These are phyloP conservation scores for Iberis pinnata DNA, from an alignment of 345 rosid genomes.

Conservation along the genomic window DNA sequence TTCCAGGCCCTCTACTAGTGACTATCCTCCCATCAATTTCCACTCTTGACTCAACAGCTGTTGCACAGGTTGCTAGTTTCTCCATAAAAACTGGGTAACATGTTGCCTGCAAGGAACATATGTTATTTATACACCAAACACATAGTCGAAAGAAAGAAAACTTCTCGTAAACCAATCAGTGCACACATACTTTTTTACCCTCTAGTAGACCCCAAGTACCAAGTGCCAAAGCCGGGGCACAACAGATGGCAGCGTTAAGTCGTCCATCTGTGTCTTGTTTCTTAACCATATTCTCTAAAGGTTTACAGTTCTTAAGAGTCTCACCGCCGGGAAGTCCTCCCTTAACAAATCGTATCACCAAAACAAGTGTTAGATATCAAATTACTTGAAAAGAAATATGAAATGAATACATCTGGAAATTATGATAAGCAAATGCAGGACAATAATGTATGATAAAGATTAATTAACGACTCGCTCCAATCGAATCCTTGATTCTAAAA, in stretches of 20 bases:
- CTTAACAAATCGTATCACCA: conserved; percentile 25
- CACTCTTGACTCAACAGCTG: conserved; percentile 79
- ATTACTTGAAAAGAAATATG: background rate
- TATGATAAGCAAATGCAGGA: background rate
- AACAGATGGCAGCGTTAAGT: conserved; percentile 75
- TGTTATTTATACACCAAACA: background rate
- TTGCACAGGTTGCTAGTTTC: conserved; percentile 55
- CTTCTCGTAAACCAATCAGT: background rate
- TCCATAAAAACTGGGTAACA: conserved; percentile 81
- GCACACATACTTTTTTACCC: conserved; percentile 57
- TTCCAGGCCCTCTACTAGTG: conserved; percentile 87
- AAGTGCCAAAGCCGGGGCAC: conserved; percentile 75
- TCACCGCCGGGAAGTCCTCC: conserved; percentile 93
- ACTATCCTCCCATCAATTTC: conserved; percentile 66
- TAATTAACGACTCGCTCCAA: background rate
- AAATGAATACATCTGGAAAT: background rate
- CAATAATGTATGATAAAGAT: background rate
- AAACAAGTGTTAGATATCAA: background rate
- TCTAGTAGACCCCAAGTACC: conserved; percentile 85
- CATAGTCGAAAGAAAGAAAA: conserved; percentile 7
- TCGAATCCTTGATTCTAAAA: background rate
- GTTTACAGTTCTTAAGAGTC: conserved; percentile 57
- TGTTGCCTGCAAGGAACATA: conserved; percentile 53
- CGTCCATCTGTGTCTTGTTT: conserved; percentile 73
- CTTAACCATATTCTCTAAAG: conserved; percentile 59